Evolutionary conservation across 2,329 filamentous ascomycete genomes (phyloP).

Genomic region (Xylariaceae sp.): DNA sequence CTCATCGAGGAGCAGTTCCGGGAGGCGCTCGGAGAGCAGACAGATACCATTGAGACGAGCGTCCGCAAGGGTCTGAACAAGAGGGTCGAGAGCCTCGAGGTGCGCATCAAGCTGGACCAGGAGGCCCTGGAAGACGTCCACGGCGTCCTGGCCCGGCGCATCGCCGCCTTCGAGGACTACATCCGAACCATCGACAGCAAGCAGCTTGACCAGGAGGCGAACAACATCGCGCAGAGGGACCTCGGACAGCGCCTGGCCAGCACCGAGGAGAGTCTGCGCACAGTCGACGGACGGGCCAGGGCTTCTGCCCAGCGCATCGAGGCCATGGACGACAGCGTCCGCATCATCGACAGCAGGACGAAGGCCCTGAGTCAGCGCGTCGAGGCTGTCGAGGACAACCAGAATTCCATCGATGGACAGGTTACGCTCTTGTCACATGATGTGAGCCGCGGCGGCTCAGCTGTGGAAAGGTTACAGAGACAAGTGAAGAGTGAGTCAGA

Average conservation of each 20-base stretch:
- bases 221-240: constrained; percentile 12
- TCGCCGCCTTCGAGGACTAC: constrained; percentile 18
- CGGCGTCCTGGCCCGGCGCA: constrained; percentile 13
- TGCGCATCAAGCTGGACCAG: constrained; percentile 19
- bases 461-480: constrained; percentile 18
- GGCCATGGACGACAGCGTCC: constrained; percentile 19
- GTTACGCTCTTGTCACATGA: constrained; percentile 19
- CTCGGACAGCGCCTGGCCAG: constrained; percentile 17
- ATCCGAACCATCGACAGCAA: constrained; percentile 18
- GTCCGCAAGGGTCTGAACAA: constrained; percentile 16
- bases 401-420: constrained; percentile 16
- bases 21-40: constrained; percentile 9
- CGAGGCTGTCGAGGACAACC: constrained; percentile 18
- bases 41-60: constrained; percentile 12
- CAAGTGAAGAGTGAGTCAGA: constrained; percentile 18
- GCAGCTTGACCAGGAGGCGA: constrained; percentile 21
- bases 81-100: constrained; percentile 16
- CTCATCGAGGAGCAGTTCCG: constrained; percentile 13
- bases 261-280: constrained; percentile 12
- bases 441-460: constrained; percentile 14
- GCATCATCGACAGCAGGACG: constrained; percentile 17
- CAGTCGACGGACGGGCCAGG: constrained; percentile 14
- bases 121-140: constrained; percentile 17
- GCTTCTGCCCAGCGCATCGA: constrained; percentile 17
- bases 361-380: constrained; percentile 18